These are phyloP conservation scores for Chrysoporthe cubensis DNA, from an alignment of 2,329 filamentous ascomycete genomes.

Conservation along the genomic window DNA sequence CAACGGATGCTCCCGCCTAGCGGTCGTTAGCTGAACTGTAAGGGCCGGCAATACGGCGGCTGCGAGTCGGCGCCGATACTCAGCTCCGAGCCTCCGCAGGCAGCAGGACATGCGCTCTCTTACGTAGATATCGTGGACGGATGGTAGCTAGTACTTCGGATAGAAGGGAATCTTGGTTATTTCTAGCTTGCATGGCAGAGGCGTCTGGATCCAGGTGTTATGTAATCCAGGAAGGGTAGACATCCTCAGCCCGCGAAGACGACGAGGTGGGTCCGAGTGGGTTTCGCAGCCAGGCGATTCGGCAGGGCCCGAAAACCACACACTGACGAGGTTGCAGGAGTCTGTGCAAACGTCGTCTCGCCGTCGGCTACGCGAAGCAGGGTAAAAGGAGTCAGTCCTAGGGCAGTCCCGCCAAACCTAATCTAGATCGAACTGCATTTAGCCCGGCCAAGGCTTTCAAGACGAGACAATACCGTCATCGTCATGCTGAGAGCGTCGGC, in stretches of 20 bases:
- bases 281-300: conserved; percentile 9
- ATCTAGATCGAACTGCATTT: not conserved
- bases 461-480: conserved; percentile 2
- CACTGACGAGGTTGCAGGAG: not conserved
- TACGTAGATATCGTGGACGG: not conserved
- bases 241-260: not conserved
- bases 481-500: too few species aligned
- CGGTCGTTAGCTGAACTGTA: too few species aligned
- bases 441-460: not conserved
- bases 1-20: too few species aligned
- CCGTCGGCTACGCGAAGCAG: not conserved
- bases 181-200: not conserved
- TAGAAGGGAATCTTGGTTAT: not conserved
- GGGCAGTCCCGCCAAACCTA: not conserved
- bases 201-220: not conserved
- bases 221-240: not conserved
- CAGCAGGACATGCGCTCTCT: too few species aligned
- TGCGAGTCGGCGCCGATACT: not conserved
- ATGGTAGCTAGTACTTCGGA: not conserved
- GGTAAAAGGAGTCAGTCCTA: not conserved
- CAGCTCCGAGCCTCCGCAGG: not conserved
- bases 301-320: conserved; percentile 19
- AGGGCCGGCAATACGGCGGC: not conserved
- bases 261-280: not conserved
- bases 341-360: not conserved